Evolutionary conservation across 306 rosid species (phyloP), one percentile per base, ranked within the genome.

Genomic region (Hylodesmum podocarpum): DNA sequence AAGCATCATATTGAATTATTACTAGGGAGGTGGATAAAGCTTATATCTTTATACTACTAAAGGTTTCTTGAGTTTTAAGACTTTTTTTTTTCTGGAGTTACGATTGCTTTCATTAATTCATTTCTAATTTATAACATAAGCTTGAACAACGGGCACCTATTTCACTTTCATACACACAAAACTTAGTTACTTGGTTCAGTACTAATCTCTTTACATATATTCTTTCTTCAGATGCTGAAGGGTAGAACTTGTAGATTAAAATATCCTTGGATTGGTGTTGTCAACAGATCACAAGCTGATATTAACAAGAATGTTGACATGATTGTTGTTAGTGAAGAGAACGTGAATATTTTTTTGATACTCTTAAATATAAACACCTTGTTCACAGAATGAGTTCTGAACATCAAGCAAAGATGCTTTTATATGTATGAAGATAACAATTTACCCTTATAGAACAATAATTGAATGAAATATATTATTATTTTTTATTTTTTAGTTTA

Each of bases 291-390:
- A 59, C 98, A 93, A 86, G 83, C 82, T 2, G 97, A 93, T 78
- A 94, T 94, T 69, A 94, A 94, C 88, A 94, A 91, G 87, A 94
- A 91, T 84, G 96, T 91, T 40, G 98, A 91, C 83, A 94, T 94
- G 98, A 94, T 94, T 80, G 98, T 97, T 66, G 96, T 97, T 65
- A 89, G 98, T 96, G 88, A 66, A 90, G 94, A 63, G 98, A 94
- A 78, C 97, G 90, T 0, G 97, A 91, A 34, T 91, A 94, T 66
- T 94, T 94, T 79, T 8, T 89, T 31, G 86, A 5, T 80, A 89
- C 97, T 70, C 93, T 93, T 15, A 97, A 94, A 81, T 94, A 94
- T 85, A 91, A 72, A 86, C 98, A 91, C 83, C 89, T 94, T 46
- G 89, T 96, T 75, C 91, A 77, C 68, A 84, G 97, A 82, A 94